These are phyloP conservation scores for Abrus pulchellus DNA, from an alignment of 306 rosid species.

Conservation along the genomic window DNA sequence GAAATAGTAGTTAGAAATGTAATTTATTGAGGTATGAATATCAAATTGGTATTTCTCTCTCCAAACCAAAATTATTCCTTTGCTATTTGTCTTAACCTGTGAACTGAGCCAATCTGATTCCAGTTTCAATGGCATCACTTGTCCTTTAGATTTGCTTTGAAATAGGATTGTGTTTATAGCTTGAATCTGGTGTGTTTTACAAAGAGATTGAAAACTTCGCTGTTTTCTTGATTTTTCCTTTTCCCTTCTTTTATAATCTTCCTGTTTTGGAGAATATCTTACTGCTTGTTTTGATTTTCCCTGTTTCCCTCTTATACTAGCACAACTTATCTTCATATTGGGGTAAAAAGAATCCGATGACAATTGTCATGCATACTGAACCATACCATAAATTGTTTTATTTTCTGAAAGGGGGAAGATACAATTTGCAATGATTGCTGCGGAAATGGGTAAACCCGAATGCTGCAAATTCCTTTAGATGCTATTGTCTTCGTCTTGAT, in stretches of 20 bases:
- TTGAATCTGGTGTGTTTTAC: neutral
- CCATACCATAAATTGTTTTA: neutral
- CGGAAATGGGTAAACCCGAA: neutral
- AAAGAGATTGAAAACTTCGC: neutral
- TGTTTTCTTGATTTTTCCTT: neutral
- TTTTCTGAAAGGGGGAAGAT: neutral
- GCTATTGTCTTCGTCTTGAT: neutral
- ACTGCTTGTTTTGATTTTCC: neutral
- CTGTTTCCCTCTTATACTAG: neutral
- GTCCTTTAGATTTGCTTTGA: neutral
- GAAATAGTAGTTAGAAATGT: neutral
- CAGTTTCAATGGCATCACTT: neutral
- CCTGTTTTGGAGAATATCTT: neutral
- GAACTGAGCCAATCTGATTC: neutral
- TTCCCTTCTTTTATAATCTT: neutral
- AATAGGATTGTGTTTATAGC: neutral
- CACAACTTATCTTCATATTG: neutral
- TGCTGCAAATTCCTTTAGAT: neutral
- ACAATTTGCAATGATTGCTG: neutral
- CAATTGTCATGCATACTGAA: neutral
- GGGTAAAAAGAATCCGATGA: neutral
- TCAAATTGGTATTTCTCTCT: neutral
- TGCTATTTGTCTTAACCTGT: constrained; percentile 2
- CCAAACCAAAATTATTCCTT: neutral
- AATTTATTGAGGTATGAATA: neutral